These are phyloP conservation scores for Cardamine resedifolia DNA, from an alignment of 345 rosid species.

Conservation along the genomic window DNA sequence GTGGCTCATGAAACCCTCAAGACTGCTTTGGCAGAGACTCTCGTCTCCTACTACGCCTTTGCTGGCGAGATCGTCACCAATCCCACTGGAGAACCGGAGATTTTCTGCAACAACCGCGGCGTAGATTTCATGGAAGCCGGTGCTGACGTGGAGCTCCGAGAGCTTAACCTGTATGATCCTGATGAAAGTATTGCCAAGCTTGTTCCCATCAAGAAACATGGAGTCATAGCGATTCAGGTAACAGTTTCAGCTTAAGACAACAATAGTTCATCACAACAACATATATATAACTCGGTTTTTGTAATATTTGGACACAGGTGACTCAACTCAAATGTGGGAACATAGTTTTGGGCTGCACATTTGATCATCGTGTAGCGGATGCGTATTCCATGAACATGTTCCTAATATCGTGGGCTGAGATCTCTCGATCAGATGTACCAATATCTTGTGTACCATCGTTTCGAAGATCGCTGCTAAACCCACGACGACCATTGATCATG, in stretches of 20 bases:
- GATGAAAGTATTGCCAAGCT: conserved; percentile 64
- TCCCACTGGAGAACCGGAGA: conserved; percentile 72
- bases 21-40: conserved; percentile 60
- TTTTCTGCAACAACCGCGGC: conserved; percentile 81
- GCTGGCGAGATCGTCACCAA: conserved; percentile 66
- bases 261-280: conserved; percentile 3
- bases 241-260: not conserved
- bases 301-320: conserved; percentile 43
- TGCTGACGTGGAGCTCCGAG: conserved; percentile 54
- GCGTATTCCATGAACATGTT: conserved; percentile 78
- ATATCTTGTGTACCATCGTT: conserved; percentile 52
- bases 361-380: conserved; percentile 78
- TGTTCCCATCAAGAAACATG: conserved; percentile 55
- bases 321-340: conserved; percentile 70
- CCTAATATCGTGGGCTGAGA: conserved; percentile 68
- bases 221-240: conserved; percentile 80
- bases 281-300: not conserved
- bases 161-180: conserved; percentile 66
- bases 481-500: conserved; percentile 44
- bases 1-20: conserved; percentile 48
- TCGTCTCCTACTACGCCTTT: conserved; percentile 68
- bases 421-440: conserved; percentile 44
- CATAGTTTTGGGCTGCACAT: conserved; percentile 62
- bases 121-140: conserved; percentile 67
- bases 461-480: conserved; percentile 58